These are phyloP conservation scores for Yamadazyma jaroonii DNA, from an alignment of 1,139 yeast genomes.

Conservation along the genomic window DNA sequence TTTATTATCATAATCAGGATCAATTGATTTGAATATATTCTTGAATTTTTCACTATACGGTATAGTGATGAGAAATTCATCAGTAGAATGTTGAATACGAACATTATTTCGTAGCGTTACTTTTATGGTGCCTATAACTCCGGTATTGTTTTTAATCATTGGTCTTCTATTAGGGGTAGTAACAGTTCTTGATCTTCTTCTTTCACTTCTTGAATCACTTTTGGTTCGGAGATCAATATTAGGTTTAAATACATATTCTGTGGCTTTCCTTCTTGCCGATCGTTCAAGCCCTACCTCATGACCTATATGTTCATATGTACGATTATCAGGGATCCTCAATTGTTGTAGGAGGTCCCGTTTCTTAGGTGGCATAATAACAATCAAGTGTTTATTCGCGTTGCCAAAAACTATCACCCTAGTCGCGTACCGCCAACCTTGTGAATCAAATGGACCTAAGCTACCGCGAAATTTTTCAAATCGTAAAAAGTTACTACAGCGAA, in stretches of 20 bases:
- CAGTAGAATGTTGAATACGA: constrained; percentile 2
- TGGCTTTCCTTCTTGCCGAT: constrained; percentile 10
- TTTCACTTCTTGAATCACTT: too few relatives aligned
- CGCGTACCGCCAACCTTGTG: too few relatives aligned
- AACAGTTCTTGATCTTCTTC: background rate
- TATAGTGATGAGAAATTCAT: constrained; percentile 5
- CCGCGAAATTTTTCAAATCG: too few relatives aligned
- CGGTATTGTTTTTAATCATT: constrained; percentile 3
- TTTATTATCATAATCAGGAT: constrained; percentile 13
- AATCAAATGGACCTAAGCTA: too few relatives aligned
- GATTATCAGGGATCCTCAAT: constrained; percentile 16
- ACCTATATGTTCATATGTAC: constrained; percentile 14
- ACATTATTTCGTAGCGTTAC: constrained; percentile 1
- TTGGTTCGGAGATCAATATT: background rate
- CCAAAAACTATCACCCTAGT: too few relatives aligned
- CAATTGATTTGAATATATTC: constrained; percentile 7
- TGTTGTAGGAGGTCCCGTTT: constrained; percentile 14
- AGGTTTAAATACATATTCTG: background rate
- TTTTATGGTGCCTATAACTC: constrained; percentile 1
- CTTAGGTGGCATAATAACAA: constrained; percentile 15
- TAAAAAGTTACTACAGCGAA: background rate
- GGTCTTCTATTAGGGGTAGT: background rate
- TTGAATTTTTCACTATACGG: constrained; percentile 8
- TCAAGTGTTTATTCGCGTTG: constrained; percentile 4
- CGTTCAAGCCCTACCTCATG: constrained; percentile 11